These are phyloP conservation scores for Cryptosporidium muris DNA, from an alignment of 169 alveolate genomes.

Conservation along the genomic window DNA sequence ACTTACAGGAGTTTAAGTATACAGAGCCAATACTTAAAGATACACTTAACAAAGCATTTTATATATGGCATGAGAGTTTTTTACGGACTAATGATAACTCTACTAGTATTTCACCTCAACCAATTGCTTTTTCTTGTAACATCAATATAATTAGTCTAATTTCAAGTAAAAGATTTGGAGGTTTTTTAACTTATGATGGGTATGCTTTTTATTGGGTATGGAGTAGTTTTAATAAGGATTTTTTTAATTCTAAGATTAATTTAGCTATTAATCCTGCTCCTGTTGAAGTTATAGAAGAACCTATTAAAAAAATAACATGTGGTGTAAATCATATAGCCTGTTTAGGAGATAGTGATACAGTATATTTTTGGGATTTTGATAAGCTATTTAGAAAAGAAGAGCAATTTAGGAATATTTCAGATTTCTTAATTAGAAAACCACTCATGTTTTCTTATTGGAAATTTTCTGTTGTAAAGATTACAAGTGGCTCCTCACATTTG, in stretches of 20 bases:
- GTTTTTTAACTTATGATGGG: constrained; percentile 50
- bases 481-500: constrained; percentile 44
- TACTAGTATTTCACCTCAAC: constrained; percentile 52
- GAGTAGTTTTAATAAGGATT: constrained; percentile 14
- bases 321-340: constrained; percentile 58
- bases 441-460: constrained; percentile 22
- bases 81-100: constrained; percentile 19
- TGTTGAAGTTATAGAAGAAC: constrained; percentile 34
- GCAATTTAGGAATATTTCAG: not conserved
- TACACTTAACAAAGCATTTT: constrained; percentile 29
- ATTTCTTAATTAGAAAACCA: constrained; percentile 1
- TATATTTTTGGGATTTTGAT: constrained; percentile 41
- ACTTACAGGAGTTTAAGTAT: no score
- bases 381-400: not conserved
- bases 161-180: constrained; percentile 38
- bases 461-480: constrained; percentile 17
- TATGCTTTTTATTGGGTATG: constrained; percentile 53
- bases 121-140: constrained; percentile 57
- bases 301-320: constrained; percentile 24
- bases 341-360: constrained; percentile 13
- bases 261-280: constrained; percentile 27
- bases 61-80: constrained; percentile 70
- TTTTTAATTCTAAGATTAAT: constrained; percentile 11
- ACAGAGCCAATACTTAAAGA: no score
- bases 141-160: constrained; percentile 28